Evolutionary conservation across 2,329 filamentous ascomycete species (phyloP).

Genomic region (Fusarium beomiforme): DNA sequence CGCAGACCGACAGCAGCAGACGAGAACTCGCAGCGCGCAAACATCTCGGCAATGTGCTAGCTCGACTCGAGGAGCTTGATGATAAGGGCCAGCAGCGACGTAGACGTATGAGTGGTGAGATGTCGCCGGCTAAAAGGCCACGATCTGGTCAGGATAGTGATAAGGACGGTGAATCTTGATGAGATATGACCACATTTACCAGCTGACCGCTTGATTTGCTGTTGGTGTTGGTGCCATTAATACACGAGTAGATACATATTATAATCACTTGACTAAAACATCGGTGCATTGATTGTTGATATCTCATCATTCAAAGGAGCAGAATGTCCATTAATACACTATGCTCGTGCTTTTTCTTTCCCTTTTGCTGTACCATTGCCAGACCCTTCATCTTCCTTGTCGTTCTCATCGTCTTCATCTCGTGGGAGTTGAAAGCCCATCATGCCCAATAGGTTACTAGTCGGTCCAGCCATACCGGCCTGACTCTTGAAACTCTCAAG

Average conservation of each 20-base stretch:
- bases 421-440: conserved; percentile 85
- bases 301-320: not conserved
- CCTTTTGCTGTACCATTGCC: conserved; percentile 2
- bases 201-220: not conserved
- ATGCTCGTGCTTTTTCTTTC: conserved; percentile 8
- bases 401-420: conserved; percentile 71
- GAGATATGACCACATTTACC: not conserved
- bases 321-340: not conserved
- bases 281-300: not conserved
- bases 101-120: conserved; percentile 52
- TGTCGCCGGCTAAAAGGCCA: conserved; percentile 57
- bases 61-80: conserved; percentile 55
- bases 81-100: conserved; percentile 44
- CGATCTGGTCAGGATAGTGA: conserved; percentile 44
- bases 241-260: conserved; percentile 11
- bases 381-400: conserved; percentile 30
- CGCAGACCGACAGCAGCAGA: conserved; percentile 57
- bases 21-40: conserved; percentile 64
- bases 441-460: conserved; percentile 85
- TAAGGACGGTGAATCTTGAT: conserved; percentile 21
- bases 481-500: conserved; percentile 94
- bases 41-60: conserved; percentile 59
- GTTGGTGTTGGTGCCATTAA: not conserved
- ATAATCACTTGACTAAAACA: not conserved
- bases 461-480: conserved; percentile 84